Evolutionary conservation across 108 stramenopile species (phyloP), one percentile per base, ranked within the genome.

Genomic region (Chaetoceros muelleri): DNA sequence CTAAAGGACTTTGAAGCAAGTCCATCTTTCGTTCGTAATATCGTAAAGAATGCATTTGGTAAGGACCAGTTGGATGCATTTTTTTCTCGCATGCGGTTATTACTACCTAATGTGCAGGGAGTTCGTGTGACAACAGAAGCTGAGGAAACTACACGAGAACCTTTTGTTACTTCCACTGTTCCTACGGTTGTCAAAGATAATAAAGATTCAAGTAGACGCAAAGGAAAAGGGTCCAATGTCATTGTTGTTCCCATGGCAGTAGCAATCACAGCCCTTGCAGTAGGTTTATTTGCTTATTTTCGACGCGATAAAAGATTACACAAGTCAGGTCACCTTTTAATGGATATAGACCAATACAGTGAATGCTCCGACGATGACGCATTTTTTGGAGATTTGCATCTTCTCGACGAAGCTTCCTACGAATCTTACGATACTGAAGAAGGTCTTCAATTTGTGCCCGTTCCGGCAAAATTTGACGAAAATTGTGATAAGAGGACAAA

Each of bases 401-500:
- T 40, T 5, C 8, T 10, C 13, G 34, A 40, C 5, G 34, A 40
- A 13, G 5, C 5, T 13, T 10, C 8, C 5, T 5, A 40, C 5
- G 34, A 40, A 13, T 40, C 5, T 13, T 10, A 13, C 5, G 34
- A 40, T 40, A 13, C 5, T 10, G 34, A 40, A 40, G 13, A 40
- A 10, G 34, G 34, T 40, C 5, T 40, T 40, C 34, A 40, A 13
- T 40, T 40, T 40, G 13, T 40, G 8, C 34, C 34, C 13, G 34
- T 40, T 40, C 34, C 34, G 5, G 34, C 34, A 40, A 40, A 40
- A 40, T 10, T 40, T 40, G 34, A 40, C 13, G 28, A 58, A 2
- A 46, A 10, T 19, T 22, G 25, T 27, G 51, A 51, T 30, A 58
- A 60, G n/a, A 58, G 59, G 27, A 27, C 20, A 22, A 44, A 21